These are phyloP conservation scores for Ceratobasidium sp. DNA, from an alignment of 1,284 basidiomycete genomes.

Conservation along the genomic window DNA sequence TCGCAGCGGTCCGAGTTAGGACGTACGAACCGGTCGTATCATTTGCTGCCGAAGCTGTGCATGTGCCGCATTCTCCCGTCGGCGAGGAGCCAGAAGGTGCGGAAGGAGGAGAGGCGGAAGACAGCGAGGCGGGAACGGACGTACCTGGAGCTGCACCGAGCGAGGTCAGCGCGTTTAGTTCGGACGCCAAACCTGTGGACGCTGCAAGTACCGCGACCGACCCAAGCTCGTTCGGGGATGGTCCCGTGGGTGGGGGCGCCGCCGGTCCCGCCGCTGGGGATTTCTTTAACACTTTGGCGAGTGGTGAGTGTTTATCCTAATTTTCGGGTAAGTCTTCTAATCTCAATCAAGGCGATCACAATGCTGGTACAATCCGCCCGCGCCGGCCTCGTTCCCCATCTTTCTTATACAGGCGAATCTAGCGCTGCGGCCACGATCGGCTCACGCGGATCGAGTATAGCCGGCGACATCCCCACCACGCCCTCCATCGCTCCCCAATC, in stretches of 20 bases:
- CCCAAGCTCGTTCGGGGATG: constrained; percentile 90
- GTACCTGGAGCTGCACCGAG: too few relatives aligned
- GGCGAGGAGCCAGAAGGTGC: constrained; percentile 49
- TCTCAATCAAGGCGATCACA: constrained; percentile 34
- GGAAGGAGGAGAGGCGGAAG: constrained; percentile 61
- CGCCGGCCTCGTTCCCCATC: constrained; percentile 76
- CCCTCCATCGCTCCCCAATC: constrained; percentile 65
- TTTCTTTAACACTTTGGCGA: too few relatives aligned
- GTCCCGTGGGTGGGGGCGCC: too few relatives aligned
- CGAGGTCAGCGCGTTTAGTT: too few relatives aligned
- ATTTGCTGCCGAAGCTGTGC: too few relatives aligned
- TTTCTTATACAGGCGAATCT: too few relatives aligned
- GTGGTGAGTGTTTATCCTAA: constrained; percentile 44
- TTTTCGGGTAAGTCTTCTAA: neutral
- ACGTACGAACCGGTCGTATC: too few relatives aligned
- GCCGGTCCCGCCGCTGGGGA: too few relatives aligned
- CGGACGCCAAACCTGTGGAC: too few relatives aligned
- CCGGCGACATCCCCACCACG: constrained; percentile 66
- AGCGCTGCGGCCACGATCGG: too few relatives aligned
- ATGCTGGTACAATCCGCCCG: constrained; percentile 46
- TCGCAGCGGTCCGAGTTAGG: constrained; percentile 58
- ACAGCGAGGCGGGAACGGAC: constrained; percentile 55
- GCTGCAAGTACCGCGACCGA: constrained; percentile 78
- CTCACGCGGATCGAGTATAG: too few relatives aligned
- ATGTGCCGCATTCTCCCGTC: constrained; percentile 41